phyloP scores from a whole-genome alignment of 345 rosid species.

The Cardiospermum halicacabum region DNA sequence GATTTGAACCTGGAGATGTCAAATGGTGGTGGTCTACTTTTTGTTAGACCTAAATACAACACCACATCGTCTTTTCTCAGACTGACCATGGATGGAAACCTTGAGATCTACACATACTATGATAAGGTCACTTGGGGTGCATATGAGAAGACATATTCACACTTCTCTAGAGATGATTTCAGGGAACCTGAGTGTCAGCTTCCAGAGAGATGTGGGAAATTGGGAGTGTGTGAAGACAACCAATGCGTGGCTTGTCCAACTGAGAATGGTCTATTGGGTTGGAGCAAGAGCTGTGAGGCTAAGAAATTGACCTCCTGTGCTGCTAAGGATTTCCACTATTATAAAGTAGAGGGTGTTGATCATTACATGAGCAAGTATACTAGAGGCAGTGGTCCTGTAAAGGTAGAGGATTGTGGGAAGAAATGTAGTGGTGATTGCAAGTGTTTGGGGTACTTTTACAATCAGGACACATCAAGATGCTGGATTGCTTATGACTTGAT shows the following conservation, averaged over 20 bases:
- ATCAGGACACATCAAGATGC: slow-evolving; percentile 35
- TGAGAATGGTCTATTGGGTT: slow-evolving; percentile 31
- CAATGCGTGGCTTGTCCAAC: slow-evolving; percentile 57
- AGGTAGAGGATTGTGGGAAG: slow-evolving; percentile 38
- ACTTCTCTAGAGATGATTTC: slow-evolving; percentile 23
- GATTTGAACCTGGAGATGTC: slow-evolving; percentile 10
- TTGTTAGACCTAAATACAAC: slow-evolving; percentile 34
- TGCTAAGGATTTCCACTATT: slow-evolving; percentile 27
- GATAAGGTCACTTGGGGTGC: slow-evolving; percentile 27
- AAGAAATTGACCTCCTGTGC: slow-evolving; percentile 26
- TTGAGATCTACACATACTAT: slow-evolving; percentile 36
- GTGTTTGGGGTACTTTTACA: slow-evolving; percentile 58
- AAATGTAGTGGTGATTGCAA: slow-evolving; percentile 54
- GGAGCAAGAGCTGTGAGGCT: slow-evolving; percentile 36
- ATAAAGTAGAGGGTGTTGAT: slow-evolving; percentile 46
- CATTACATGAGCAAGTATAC: slow-evolving; percentile 45
- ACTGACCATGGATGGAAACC: slow-evolving; percentile 46
- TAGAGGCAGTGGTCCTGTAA: slow-evolving; percentile 30
- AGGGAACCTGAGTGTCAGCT: slow-evolving; percentile 35
- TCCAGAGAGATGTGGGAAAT: slow-evolving; percentile 37
- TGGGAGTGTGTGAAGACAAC: slow-evolving; percentile 44
- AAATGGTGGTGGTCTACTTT: not conserved
- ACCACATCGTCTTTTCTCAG: slow-evolving; percentile 34
- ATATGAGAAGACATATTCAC: slow-evolving; percentile 38
- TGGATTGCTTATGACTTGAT: slow-evolving; percentile 58